Percentiles rank a stretch among this genome's conserved stretches.
phyloP scores from a whole-genome alignment of 352 stramenopile species.

The Phytophthora rubi region DNA sequence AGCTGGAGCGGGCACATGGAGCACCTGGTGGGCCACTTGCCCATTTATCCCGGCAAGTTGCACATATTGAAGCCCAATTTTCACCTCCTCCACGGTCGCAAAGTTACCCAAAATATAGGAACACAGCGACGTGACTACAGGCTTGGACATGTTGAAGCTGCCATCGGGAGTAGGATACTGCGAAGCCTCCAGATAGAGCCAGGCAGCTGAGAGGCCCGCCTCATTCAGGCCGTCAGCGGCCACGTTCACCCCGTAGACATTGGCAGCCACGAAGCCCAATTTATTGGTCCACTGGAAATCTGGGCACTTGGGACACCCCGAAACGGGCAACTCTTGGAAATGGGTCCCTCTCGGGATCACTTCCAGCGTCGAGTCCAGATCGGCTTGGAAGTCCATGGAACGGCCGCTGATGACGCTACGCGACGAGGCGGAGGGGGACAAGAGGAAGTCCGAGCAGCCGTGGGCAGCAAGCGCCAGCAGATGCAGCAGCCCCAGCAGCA shows the following conservation, averaged over 20 bases:
- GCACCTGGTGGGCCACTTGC: slow-evolving; percentile 31
- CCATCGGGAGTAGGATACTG: slow-evolving; percentile 50
- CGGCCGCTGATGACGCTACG: slow-evolving; percentile 50
- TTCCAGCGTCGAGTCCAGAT: slow-evolving; percentile 52
- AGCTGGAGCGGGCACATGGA: slow-evolving; percentile 20
- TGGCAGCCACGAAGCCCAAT: slow-evolving; percentile 59
- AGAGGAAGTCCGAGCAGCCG: slow-evolving; percentile 65
- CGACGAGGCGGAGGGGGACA: slow-evolving; percentile 38
- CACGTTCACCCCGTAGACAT: slow-evolving; percentile 62
- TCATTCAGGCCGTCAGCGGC: slow-evolving; percentile 65
- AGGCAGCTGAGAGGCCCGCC: slow-evolving; percentile 53
- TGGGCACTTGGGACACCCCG: slow-evolving; percentile 45
- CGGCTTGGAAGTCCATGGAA: slow-evolving; percentile 65
- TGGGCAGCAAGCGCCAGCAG: neutral
- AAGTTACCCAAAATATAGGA: slow-evolving; percentile 82
- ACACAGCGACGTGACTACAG: slow-evolving; percentile 68
- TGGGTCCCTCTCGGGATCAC: slow-evolving; percentile 54
- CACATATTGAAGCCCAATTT: slow-evolving; percentile 48
- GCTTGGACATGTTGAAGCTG: slow-evolving; percentile 39
- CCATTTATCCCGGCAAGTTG: slow-evolving; percentile 65
- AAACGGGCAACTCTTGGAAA: slow-evolving; percentile 54
- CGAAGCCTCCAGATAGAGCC: slow-evolving; percentile 53
- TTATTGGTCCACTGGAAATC: slow-evolving; percentile 50
- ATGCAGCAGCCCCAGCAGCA: neutral
- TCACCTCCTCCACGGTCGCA: slow-evolving; percentile 64